Evolutionary conservation across 345 rosid species (phyloP), one percentile per base, ranked within the genome.

Genomic region (Pugionium cornutum): DNA sequence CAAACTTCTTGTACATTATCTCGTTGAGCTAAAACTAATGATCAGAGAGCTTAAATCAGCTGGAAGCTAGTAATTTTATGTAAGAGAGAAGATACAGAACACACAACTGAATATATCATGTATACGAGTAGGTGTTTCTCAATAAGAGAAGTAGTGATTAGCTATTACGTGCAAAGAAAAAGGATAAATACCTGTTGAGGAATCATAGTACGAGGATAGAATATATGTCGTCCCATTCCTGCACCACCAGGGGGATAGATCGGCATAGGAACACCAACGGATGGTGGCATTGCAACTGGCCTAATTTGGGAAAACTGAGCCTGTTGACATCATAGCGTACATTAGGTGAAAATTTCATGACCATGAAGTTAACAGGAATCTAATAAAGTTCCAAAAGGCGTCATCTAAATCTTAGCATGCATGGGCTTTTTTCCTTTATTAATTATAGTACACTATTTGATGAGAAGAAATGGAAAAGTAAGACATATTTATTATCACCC

Each of bases 291-390:
- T 62, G 85, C 78, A 58, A 77, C 80, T 39, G 96, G 96, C 61
- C 88, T 80, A 88, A 94, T 70, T 70, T 86, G 99, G 54, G 97
- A 81, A 78, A 94, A 90, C 44, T 92, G 99, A 62, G 92, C 97
- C 96, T 90, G 80, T 66, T 37, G 3, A 59, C 27, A 41, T 35
- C 37, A 40, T 48, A 4, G 32, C 49, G 29, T 7, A 18, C 18
- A 18, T 11, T 55, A 4, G 31, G 54, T 56, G 8, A 55, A 32
- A 36, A 2, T 30, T 67, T 37, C 49, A 37, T 5, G 4, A 9
- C 34, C 40, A 37, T 18, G 30, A 25, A 6, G 25, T 68, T 39
- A 27, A 33, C 18, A 56, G 18, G 37, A 36, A 9, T 31, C 7
- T 8, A 58, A 58, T 25, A 43, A 55, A 43, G n/a, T 8, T 39